Conservation (phyloP, 345 rosid species). For the Psidium guajava region DNA sequence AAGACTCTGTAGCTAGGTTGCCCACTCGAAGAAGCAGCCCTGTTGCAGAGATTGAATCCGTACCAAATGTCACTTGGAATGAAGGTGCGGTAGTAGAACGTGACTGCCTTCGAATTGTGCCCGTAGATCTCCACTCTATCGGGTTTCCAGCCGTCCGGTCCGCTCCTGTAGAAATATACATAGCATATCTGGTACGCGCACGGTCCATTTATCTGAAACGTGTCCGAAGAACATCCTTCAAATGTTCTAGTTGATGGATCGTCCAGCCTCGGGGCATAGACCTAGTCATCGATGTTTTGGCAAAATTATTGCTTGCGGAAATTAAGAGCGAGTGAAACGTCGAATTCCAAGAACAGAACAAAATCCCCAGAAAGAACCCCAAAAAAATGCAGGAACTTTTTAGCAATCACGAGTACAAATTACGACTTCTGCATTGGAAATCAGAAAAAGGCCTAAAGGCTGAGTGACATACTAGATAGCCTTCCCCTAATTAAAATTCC, state of each 20-base stretch:
- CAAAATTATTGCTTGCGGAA: neutral
- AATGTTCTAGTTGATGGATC: slow-evolving; percentile 51
- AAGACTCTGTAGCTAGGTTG: neutral
- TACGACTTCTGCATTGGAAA: neutral
- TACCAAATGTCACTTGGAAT: slow-evolving; percentile 65
- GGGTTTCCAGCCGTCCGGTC: slow-evolving; percentile 86
- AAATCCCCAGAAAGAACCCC: neutral
- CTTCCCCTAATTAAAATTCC: neutral
- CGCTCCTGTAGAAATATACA: slow-evolving; percentile 63
- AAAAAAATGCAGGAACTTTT: neutral
- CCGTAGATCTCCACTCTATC: slow-evolving; percentile 40
- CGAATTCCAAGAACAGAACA: neutral
- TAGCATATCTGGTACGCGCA: slow-evolving; percentile 72
- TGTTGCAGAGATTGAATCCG: slow-evolving; percentile 56
- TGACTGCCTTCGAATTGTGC: slow-evolving; percentile 24
- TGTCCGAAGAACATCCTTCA: slow-evolving; percentile 71
- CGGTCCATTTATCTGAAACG: slow-evolving; percentile 60
- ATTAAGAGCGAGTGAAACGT: neutral
- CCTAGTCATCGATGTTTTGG: slow-evolving; percentile 17
- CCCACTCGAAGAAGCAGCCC: slow-evolving; percentile 26
- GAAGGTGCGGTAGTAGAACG: slow-evolving; percentile 41
- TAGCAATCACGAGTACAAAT: neutral
- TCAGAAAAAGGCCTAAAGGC: neutral
- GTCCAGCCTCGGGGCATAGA: slow-evolving; percentile 69
- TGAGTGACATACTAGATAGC: neutral